Base-by-base conservation (phyloP, 1,284 basidiomycete genomes). In the Tilletiopsis washingtonensis region DNA sequence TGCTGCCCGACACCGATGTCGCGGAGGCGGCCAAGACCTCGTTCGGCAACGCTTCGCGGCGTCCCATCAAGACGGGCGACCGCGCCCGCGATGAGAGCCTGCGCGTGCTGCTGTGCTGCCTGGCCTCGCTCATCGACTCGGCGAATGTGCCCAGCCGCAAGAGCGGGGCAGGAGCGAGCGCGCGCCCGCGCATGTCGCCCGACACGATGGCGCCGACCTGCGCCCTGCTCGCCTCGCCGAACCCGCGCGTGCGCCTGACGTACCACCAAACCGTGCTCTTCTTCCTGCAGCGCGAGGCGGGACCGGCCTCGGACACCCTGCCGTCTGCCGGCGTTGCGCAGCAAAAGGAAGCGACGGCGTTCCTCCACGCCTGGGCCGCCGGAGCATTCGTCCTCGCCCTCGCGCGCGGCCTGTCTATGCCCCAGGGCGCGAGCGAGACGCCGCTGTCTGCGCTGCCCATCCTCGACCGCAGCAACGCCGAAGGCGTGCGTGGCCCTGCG, bases 91-190 rank as follows among this genome's bases (percentile, higher is more conserved):
- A 25, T 25, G 49, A 84, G 67, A 85, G 85, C 27, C 79, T 91
- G 49, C 81, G 85, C 27, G 83, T 80, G 61, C 77, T 89, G 20
- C 74, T 90, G 34, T 80, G 82, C n/a, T 82, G 82, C 3, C 76
- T 90, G 21, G 73, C 82, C 1, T 84, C 84, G 7, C 15, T 49
- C 21, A 51, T 47, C 26, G 78, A 80, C 43, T 78, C 81, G 1
- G 82, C 85, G 2, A 80, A 84, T 52, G 74, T 78, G 51, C 78
- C 79, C 45, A 76, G 75, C 40, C 54, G 65, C 60, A 45, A 77
- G 47, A 26, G 52, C 64, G 29, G 59, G 59, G 47, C 51, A 61
- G 49, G 62, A 59, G 21, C 43, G 56, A 34, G 9, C 9, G 29
- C 29, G 9, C 29, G 29, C 29, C n/a, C 29, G 29, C 29, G 29